These are phyloP conservation scores for Ceratobasidium sp. DNA, from an alignment of 1,284 basidiomycete genomes.

Conservation along the genomic window DNA sequence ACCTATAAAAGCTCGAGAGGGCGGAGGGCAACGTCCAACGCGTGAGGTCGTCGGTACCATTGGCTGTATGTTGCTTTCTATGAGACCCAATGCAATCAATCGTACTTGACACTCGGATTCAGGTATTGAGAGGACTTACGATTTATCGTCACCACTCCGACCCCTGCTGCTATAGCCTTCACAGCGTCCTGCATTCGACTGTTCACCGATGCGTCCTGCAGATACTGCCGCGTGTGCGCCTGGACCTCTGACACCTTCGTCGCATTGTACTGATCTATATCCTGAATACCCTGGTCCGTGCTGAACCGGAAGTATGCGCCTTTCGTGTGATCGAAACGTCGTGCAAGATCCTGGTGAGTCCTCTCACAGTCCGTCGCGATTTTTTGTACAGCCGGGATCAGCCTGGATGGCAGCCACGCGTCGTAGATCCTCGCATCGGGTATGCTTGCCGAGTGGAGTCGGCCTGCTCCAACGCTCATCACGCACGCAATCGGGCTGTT, in stretches of 20 bases:
- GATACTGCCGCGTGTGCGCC: not conserved
- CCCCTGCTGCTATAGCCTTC: too few species aligned
- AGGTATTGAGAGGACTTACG: too few species aligned
- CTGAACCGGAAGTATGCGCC: slow-evolving; percentile 23
- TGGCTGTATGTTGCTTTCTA: too few species aligned
- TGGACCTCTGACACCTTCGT: not conserved
- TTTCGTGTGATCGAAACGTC: not conserved
- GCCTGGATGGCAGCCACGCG: too few species aligned
- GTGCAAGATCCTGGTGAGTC: not conserved
- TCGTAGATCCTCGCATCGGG: not conserved
- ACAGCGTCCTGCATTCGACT: too few species aligned
- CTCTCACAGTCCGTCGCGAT: slow-evolving; percentile 18
- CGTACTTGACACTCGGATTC: too few species aligned
- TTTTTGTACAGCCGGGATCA: not conserved
- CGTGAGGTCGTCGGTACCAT: too few species aligned
- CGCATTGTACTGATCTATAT: not conserved
- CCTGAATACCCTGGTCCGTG: slow-evolving; percentile 4
- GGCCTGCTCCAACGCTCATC: slow-evolving; percentile 22
- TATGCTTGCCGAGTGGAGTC: not conserved
- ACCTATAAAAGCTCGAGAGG: slow-evolving; percentile 7
- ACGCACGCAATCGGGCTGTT: not conserved
- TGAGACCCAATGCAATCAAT: too few species aligned
- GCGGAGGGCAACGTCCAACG: slow-evolving; percentile 1
- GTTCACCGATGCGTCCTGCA: too few species aligned
- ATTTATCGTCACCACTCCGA: too few species aligned